Evolutionary conservation across 345 rosid species (phyloP), one percentile per base, ranked within the genome.

Genomic region (Bruguiera gymnorhiza): DNA sequence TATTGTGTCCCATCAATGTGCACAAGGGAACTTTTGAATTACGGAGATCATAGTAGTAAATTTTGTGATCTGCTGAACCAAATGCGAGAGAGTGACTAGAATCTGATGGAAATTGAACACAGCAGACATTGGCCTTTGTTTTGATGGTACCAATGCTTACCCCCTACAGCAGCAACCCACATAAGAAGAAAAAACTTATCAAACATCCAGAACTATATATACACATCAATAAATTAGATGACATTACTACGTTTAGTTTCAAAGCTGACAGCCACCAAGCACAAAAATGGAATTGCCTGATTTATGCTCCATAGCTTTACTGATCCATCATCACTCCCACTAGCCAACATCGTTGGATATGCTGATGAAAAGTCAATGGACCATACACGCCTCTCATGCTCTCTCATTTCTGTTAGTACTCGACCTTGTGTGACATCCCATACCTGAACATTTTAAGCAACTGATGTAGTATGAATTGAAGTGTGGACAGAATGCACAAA

Each of bases 231-330:
- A 82, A 84, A 83, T 76, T 79, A 87, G 81, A 83, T 72, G 54
- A 78, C 75, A 75, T 76, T 63, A 74, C 78, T 84, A 90, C 82
- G 74, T 83, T 87, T 81, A 84, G 84, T 80, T 89, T 87, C 86
- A 78, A 93, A 91, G 92, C 89, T 88, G 88, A 89, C 85, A 90
- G 90, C 86, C 89, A 83, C 83, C 88, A 86, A 89, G 83, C 75
- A 80, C 81, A 86, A 90, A 85, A 86, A 52, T 86, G 85, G 81
- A 87, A 87, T 92, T 95, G 97, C 99, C 97, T 95, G 99, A 90
- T 95, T 92, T 96, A 95, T 92, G 82, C 89, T 95, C 99, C 99
- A 95, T 70, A 92, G 96, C 92, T 92, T 95, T 72, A 95, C 91
- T 36, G 94, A 86, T 73, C 96, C 82, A 81, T 95, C 98, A 63